These are phyloP conservation scores for Calonectria montana DNA, from an alignment of 2,329 filamentous ascomycete species.

Conservation along the genomic window DNA sequence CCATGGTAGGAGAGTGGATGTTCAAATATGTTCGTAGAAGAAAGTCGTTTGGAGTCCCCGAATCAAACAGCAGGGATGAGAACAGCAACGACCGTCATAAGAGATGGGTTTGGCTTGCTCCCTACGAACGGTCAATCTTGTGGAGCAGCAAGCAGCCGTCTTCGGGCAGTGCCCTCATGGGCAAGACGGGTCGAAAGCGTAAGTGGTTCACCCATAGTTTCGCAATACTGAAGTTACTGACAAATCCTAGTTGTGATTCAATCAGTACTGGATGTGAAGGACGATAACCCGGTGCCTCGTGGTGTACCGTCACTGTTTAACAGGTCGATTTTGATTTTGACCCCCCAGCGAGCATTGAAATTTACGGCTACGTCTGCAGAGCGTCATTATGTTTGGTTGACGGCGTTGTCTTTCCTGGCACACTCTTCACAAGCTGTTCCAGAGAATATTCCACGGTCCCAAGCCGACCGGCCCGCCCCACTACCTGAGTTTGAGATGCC, in stretches of 20 bases:
- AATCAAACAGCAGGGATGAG: slow-evolving; percentile 74
- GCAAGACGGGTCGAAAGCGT: slow-evolving; percentile 95
- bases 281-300: slow-evolving; percentile 87
- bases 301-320: slow-evolving; percentile 78
- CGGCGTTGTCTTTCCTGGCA: slow-evolving; percentile 92
- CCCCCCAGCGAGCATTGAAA: slow-evolving; percentile 91
- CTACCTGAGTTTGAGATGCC: slow-evolving; percentile 64
- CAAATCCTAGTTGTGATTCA: slow-evolving; percentile 82
- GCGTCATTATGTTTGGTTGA: slow-evolving; percentile 94
- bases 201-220: slow-evolving; percentile 57
- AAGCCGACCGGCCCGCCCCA: slow-evolving; percentile 54
- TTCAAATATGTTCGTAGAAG: slow-evolving; percentile 89
- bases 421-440: slow-evolving; percentile 87
- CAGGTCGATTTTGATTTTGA: slow-evolving; percentile 93
- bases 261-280: slow-evolving; percentile 96
- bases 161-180: slow-evolving; percentile 86
- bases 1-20: slow-evolving; percentile 99
- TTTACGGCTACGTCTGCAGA: slow-evolving; percentile 88
- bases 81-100: slow-evolving; percentile 86
- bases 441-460: slow-evolving; percentile 71
- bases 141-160: slow-evolving; percentile 99
- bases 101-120: slow-evolving; percentile 98
- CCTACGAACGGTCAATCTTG: slow-evolving; percentile 94
- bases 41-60: slow-evolving; percentile 88
- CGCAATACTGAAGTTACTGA: slow-evolving; percentile 44